phyloP scores from a whole-genome alignment of 768 basidiomycete species.

The Cytidiella melzeri region DNA sequence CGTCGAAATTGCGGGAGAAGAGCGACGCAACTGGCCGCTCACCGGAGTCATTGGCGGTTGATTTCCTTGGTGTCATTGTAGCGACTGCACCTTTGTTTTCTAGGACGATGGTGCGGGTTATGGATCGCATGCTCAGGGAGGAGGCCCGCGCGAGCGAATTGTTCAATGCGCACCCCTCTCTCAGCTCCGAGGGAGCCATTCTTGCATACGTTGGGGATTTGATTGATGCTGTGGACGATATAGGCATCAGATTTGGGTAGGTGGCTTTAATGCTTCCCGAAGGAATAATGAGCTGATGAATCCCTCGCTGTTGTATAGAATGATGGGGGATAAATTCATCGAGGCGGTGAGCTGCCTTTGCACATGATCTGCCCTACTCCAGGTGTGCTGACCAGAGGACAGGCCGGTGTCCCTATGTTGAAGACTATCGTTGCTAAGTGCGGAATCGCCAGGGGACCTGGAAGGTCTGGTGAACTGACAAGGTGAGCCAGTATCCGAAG shows the following conservation, averaged over 20 bases:
- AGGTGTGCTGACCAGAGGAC: neutral
- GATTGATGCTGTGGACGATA: constrained; percentile 10
- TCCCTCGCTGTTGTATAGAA: constrained; percentile 1
- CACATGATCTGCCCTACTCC: neutral
- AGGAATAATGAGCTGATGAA: too few relatives aligned
- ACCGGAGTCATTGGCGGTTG: constrained; percentile 14
- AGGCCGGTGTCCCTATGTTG: constrained; percentile 6
- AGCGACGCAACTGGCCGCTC: neutral
- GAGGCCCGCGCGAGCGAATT: constrained; percentile 10
- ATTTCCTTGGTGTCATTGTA: constrained; percentile 17
- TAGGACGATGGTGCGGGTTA: constrained; percentile 14
- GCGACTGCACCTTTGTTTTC: constrained; percentile 11
- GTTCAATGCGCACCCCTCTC: neutral
- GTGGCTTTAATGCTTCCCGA: too few relatives aligned
- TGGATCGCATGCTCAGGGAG: constrained; percentile 17
- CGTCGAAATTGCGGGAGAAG: neutral
- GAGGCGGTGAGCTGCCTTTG: constrained; percentile 1
- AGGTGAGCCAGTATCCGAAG: constrained; percentile 6
- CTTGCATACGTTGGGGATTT: constrained; percentile 9
- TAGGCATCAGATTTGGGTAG: constrained; percentile 4
- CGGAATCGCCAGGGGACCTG: constrained; percentile 4
- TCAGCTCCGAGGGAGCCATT: neutral
- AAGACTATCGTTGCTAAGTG: constrained; percentile 4
- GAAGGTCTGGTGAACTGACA: constrained; percentile 9
- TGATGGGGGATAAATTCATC: constrained; percentile 9